These are phyloP conservation scores for Debaryomycetaceae sp. DNA, from an alignment of 1,139 yeast species.

Conservation along the genomic window DNA sequence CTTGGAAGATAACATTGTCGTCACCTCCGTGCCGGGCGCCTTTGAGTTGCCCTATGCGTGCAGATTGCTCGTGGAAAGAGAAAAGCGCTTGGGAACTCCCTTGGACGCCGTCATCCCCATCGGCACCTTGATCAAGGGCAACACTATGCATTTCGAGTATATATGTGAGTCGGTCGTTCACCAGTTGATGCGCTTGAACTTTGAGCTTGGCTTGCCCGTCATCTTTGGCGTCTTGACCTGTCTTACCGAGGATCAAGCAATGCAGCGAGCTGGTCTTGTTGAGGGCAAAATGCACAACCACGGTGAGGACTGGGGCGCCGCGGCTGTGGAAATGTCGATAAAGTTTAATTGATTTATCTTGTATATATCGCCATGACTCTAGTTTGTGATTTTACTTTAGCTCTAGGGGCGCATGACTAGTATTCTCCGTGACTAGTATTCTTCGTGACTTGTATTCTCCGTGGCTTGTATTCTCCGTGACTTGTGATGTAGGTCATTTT, in stretches of 20 bases:
- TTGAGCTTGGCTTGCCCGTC: slow-evolving; percentile 62
- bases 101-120: slow-evolving; percentile 87
- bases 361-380: no score
- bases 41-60: slow-evolving; percentile 87
- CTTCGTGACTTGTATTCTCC: no score
- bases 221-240: slow-evolving; percentile 92
- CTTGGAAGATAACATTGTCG: slow-evolving; percentile 56
- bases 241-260: slow-evolving; percentile 88
- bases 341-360: slow-evolving; percentile 31
- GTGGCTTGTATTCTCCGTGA: no score
- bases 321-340: slow-evolving; percentile 92
- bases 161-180: slow-evolving; percentile 85
- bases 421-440: no score
- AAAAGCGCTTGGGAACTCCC: slow-evolving; percentile 32
- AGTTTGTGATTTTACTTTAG: no score
- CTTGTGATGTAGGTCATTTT: no score
- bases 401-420: no score
- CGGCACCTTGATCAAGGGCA: slow-evolving; percentile 91
- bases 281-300: slow-evolving; percentile 77
- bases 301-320: slow-evolving; percentile 98
- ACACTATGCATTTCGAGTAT: slow-evolving; percentile 97
- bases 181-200: slow-evolving; percentile 76
- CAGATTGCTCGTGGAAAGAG: slow-evolving; percentile 39
- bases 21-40: slow-evolving; percentile 89
- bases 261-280: slow-evolving; percentile 83